Percentiles rank a stretch among this genome's conserved stretches.
phyloP scores from a whole-genome alignment of 108 stramenopile species.

The Skeletonema marinoi region DNA sequence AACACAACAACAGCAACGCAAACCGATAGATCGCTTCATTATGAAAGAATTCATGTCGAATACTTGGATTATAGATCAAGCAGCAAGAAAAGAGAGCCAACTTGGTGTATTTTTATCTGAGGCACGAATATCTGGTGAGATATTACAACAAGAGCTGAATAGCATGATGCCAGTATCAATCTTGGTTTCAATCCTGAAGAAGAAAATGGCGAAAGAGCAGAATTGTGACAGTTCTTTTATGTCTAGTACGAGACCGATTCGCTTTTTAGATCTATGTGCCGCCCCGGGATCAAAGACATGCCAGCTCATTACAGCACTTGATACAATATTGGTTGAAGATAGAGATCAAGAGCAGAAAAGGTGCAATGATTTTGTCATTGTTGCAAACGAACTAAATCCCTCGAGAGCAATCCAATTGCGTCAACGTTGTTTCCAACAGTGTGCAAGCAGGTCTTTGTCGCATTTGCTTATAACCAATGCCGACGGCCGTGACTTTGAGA shows the following conservation, averaged over 20 bases:
- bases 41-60: constrained; percentile 13
- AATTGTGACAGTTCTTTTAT: too few species aligned
- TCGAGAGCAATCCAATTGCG: constrained; percentile 21
- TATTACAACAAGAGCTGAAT: constrained; percentile 26
- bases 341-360: neutral
- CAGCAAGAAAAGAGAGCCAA: neutral
- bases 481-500: constrained; percentile 13
- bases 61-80: constrained; percentile 5
- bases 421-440: constrained; percentile 8
- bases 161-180: constrained; percentile 33
- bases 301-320: constrained; percentile 20
- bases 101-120: constrained; percentile 15
- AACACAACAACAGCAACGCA: neutral
- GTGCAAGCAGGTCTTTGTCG: constrained; percentile 2
- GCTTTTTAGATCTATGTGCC: constrained; percentile 49
- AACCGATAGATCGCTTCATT: neutral
- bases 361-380: constrained; percentile 7
- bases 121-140: constrained; percentile 10
- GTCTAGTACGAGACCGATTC: neutral
- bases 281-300: constrained; percentile 55
- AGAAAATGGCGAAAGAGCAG: neutral
- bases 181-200: constrained; percentile 5
- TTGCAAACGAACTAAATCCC: constrained; percentile 51
- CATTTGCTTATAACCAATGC: constrained; percentile 12
- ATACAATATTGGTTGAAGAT: constrained; percentile 10